Conservation (phyloP, 164 flowering plant genomes). For the Pachysandra terminalis region DNA sequence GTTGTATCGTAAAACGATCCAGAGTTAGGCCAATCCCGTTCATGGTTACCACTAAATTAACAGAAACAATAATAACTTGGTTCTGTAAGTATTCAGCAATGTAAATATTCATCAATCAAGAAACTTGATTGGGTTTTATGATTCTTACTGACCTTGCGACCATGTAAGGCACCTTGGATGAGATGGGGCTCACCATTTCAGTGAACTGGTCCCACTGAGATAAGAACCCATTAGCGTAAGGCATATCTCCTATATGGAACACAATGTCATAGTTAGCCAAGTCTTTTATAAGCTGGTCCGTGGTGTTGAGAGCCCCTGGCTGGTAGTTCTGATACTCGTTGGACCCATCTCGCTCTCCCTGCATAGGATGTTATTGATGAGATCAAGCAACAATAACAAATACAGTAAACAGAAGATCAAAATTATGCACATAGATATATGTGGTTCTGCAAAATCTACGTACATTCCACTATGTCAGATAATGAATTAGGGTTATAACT, state of each 20-base stretch:
- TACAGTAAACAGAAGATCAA: too few relatives aligned
- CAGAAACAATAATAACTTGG: background rate
- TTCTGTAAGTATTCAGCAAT: background rate
- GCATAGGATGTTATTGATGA: too few relatives aligned
- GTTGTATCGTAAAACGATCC: slow-evolving; percentile 63
- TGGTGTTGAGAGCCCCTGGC: slow-evolving; percentile 82
- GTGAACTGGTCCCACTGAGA: slow-evolving; percentile 98
- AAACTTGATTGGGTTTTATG: background rate
- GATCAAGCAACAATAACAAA: too few relatives aligned
- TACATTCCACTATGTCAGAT: too few relatives aligned
- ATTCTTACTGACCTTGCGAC: slow-evolving; percentile 53
- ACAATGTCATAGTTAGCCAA: slow-evolving; percentile 67
- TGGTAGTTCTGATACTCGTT: slow-evolving; percentile 73
- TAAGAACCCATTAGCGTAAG: slow-evolving; percentile 78
- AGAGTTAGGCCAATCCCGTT: slow-evolving; percentile 82
- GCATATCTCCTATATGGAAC: slow-evolving; percentile 79
- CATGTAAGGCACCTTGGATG: slow-evolving; percentile 85
- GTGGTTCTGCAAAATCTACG: too few relatives aligned
- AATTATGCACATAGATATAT: too few relatives aligned
- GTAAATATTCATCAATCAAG: background rate
- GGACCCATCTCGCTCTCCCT: slow-evolving; percentile 94
- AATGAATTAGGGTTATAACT: too few relatives aligned
- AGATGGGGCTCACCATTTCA: slow-evolving; percentile 70
- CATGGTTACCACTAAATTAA: slow-evolving; percentile 73
- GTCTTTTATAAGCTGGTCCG: slow-evolving; percentile 70